These are phyloP conservation scores for Dactylellina haptotyla DNA, from an alignment of 2,329 filamentous ascomycete genomes.

Conservation along the genomic window DNA sequence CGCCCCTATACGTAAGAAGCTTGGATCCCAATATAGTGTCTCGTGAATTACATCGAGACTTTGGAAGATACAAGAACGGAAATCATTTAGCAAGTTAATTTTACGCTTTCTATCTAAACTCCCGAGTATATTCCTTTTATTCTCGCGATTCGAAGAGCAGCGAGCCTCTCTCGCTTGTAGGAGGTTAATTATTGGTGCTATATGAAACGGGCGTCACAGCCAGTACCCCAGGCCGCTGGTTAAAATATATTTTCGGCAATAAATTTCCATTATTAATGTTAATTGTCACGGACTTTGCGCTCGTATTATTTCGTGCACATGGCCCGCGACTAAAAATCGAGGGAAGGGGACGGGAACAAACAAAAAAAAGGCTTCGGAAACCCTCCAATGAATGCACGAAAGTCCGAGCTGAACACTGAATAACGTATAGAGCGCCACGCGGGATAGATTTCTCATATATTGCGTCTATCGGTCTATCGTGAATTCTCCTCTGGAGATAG, in stretches of 20 bases:
- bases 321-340: not conserved
- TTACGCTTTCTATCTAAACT: too few species aligned
- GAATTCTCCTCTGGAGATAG: constrained; percentile 30
- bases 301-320: constrained; percentile 24
- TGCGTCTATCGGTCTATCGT: not conserved
- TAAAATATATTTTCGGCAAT: constrained; percentile 51
- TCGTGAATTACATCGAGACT: too few species aligned
- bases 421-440: constrained; percentile 3
- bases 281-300: constrained; percentile 42
- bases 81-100: too few species aligned
- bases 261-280: constrained; percentile 49
- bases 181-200: constrained; percentile 48
- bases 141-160: too few species aligned
- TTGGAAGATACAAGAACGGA: too few species aligned
- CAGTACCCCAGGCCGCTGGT: constrained; percentile 15
- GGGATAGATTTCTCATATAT: not conserved
- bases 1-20: constrained; percentile 13
- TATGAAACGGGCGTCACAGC: constrained; percentile 50
- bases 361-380: not conserved
- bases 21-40: too few species aligned
- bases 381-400: constrained; percentile 25
- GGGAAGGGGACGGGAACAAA: constrained; percentile 4
- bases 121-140: too few species aligned
- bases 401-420: not conserved
- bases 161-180: constrained; percentile 28